Base-by-base conservation (phyloP, 805 yeast genomes). In the Maudiozyma turicensis region DNA sequence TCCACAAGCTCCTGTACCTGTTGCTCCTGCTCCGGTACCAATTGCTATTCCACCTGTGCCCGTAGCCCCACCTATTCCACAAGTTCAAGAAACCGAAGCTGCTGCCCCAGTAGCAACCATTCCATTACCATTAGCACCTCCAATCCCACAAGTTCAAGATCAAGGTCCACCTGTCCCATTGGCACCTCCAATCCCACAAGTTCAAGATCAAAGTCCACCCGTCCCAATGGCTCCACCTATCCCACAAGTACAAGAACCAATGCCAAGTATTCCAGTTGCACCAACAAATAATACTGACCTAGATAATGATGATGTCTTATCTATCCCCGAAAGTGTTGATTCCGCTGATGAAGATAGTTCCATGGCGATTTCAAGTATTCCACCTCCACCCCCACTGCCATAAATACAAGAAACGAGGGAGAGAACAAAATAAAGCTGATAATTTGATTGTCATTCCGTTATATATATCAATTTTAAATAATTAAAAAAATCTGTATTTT, bases 21-120 rank as follows among this genome's bases (percentile, higher is more conserved):
- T n/a, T n/a, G 30, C 15, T 13, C 29, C 29, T 8, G 42, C 20
- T 13, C 38, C 14, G 13, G 38, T n/a, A 35, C 38, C 13, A 35
- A 35, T 14, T 8, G 38, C 3, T 20, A 34, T 5, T 6, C 57
- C 63, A 40, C 57, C 68, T 2, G 62, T 72, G 15, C 70, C 74
- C 5, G 65, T 74, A 6, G 71, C 78, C 3, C 74, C 79, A 10
- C 73, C 77, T 11, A 58, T 72, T 14, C 73, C 73, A 6, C 54
- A 56, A 10, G 48, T 51, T n/a, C 47, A 51, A 20, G 45, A 28
- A 6, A 31, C 34, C 13, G 35, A 31, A 9, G 33, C 42, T 33
- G 54, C 47, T 39, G 47, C 40, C 5, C 51, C 45, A 35, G 35
- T 43, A 47, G 51, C 51, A 8, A 39, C 20, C 4, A n/a, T 49